Conservation (phyloP, 345 rosid genomes). For the Sisymbrium irio region DNA sequence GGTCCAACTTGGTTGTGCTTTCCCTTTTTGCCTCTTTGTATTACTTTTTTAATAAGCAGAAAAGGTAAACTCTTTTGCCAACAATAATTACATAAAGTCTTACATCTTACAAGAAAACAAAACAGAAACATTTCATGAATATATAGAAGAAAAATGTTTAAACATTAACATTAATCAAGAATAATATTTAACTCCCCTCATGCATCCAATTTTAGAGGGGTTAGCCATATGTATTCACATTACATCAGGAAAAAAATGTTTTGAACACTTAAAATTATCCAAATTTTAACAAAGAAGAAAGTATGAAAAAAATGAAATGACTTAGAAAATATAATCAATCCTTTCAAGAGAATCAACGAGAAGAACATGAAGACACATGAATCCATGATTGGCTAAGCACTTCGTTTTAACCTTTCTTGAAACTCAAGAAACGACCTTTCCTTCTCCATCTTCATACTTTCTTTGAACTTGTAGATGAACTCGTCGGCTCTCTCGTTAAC, state of each 20-base stretch:
- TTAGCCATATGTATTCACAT: slow-evolving; percentile 17
- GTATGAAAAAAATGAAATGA: slow-evolving; percentile 5
- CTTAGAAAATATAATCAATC: slow-evolving; percentile 5
- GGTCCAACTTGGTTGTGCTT: slow-evolving; percentile 31
- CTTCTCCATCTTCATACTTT: slow-evolving; percentile 64
- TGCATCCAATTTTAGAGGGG: not conserved
- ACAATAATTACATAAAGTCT: not conserved
- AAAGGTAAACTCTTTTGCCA: not conserved
- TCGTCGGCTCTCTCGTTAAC: slow-evolving; percentile 90
- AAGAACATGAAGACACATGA: not conserved
- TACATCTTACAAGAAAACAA: not conserved
- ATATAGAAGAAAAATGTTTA: not conserved
- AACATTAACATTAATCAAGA: not conserved
- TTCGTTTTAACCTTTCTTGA: slow-evolving; percentile 68
- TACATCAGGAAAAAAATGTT: not conserved
- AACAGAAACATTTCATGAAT: not conserved
- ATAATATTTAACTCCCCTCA: not conserved
- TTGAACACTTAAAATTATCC: not conserved
- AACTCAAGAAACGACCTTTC: slow-evolving; percentile 58
- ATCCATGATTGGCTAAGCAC: slow-evolving; percentile 30
- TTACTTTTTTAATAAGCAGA: not conserved
- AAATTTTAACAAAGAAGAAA: slow-evolving; percentile 1
- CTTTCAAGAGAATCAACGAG: not conserved
- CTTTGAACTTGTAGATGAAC: slow-evolving; percentile 60
- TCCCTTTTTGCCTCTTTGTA: not conserved